phyloP scores from a whole-genome alignment of 306 rosid species.

The Vigna trinervia region DNA sequence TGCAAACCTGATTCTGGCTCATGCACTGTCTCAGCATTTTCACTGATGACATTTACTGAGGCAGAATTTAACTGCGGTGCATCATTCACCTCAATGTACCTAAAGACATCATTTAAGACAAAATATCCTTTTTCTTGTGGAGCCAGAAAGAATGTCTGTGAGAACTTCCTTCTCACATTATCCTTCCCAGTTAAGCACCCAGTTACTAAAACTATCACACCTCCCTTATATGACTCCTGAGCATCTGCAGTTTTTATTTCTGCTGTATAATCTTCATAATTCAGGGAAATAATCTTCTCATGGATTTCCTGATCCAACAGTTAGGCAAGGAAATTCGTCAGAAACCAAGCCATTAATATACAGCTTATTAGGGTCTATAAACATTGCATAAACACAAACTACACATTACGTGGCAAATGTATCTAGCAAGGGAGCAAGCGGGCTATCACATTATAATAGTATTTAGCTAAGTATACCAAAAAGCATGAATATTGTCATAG shows the following conservation, averaged over 20 bases:
- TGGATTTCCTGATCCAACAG: conserved; percentile 81
- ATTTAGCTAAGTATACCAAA: conserved; percentile 5
- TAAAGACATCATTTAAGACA: conserved; percentile 92
- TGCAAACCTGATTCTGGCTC: conserved; percentile 73
- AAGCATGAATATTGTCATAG: background rate
- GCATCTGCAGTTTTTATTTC: conserved; percentile 97
- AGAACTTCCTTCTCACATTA: conserved; percentile 75
- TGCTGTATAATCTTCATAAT: conserved; percentile 82
- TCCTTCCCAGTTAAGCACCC: conserved; percentile 98
- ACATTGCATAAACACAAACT: conserved; percentile 28
- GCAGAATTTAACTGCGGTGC: conserved; percentile 50
- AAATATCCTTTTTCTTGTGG: conserved; percentile 94
- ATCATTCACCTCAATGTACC: conserved; percentile 82
- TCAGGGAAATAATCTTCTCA: conserved; percentile 78
- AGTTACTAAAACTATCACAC: conserved; percentile 92
- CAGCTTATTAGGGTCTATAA: conserved; percentile 2
- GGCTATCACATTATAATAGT: conserved; percentile 18
- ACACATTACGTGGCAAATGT: conserved; percentile 5
- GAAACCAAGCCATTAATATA: conserved; percentile 30
- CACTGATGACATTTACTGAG: conserved; percentile 53
- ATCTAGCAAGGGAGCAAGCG: conserved; percentile 16
- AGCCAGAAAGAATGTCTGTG: conserved; percentile 96
- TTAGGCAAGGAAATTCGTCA: conserved; percentile 31
- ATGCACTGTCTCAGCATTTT: conserved; percentile 56
- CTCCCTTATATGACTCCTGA: conserved; percentile 87